phyloP scores from a whole-genome alignment of 2,329 filamentous ascomycete species.

The Metarhizium sp. region DNA sequence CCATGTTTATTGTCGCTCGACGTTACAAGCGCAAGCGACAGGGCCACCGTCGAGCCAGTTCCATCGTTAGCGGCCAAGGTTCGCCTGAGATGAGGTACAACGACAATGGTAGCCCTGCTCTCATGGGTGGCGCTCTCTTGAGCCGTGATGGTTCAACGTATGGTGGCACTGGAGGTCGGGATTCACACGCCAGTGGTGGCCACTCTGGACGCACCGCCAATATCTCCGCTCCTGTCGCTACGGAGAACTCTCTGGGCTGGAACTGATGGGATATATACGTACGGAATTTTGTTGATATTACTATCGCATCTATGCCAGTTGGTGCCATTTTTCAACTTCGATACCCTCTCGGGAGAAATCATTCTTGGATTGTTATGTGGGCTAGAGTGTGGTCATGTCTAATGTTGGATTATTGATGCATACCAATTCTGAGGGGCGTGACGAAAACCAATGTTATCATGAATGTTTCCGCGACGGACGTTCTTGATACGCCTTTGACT shows the following conservation, averaged over 20 bases:
- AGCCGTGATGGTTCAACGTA: constrained; percentile 48
- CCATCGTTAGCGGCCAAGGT: constrained; percentile 43
- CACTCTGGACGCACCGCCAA: constrained; percentile 47
- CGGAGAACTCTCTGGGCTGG: constrained; percentile 93
- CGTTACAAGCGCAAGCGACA: constrained; percentile 82
- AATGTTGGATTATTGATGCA: neutral
- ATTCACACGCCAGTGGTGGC: constrained; percentile 59
- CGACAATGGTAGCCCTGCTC: constrained; percentile 41
- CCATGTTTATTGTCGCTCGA: constrained; percentile 88
- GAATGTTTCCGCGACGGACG: neutral
- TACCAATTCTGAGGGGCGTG: neutral
- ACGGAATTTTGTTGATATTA: neutral
- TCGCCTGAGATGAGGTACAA: constrained; percentile 45
- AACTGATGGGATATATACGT: constrained; percentile 43
- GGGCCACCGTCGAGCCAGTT: constrained; percentile 68
- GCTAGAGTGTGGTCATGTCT: neutral
- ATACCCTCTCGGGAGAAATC: constrained; percentile 23
- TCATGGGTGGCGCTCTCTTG: constrained; percentile 62
- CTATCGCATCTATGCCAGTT: constrained; percentile 7
- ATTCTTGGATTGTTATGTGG: constrained; percentile 2
- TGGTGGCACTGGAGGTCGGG: constrained; percentile 37
- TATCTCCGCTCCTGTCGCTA: constrained; percentile 84
- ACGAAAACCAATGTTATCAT: neutral
- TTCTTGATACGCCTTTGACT: neutral
- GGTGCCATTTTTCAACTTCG: constrained; percentile 14